Conservation (phyloP, 2,329 filamentous ascomycete species). For the Aspergillus sojae region DNA sequence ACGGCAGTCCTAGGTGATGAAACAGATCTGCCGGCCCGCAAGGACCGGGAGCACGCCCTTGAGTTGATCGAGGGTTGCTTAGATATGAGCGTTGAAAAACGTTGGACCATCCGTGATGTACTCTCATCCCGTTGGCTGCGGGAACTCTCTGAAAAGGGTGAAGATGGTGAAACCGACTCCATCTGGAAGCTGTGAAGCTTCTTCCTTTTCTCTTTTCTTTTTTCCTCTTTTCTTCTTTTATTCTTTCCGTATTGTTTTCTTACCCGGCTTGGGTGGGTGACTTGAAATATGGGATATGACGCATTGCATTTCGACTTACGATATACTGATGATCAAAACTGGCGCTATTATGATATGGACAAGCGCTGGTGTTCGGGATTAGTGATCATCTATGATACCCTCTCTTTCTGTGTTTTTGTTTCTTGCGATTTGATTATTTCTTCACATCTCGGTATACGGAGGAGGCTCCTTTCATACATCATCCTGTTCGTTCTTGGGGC, state of each 20-base stretch:
- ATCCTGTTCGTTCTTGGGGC: not conserved
- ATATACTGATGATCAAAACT: constrained; percentile 23
- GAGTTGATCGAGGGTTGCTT: constrained; percentile 64
- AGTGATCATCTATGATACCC: constrained; percentile 36
- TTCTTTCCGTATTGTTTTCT: constrained; percentile 10
- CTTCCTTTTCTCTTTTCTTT: not conserved
- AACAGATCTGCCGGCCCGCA: constrained; percentile 35
- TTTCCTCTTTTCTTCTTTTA: constrained; percentile 9
- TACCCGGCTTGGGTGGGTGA: not conserved
- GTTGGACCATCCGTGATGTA: constrained; percentile 61
- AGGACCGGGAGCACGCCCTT: constrained; percentile 53
- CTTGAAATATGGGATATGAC: constrained; percentile 1
- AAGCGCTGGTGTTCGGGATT: constrained; percentile 28
- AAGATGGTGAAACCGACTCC: constrained; percentile 34
- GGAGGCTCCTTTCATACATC: constrained; percentile 4
- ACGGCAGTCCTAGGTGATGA: constrained; percentile 52
- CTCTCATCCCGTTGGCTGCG: constrained; percentile 60
- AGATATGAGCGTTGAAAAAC: constrained; percentile 55
- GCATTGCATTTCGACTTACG: constrained; percentile 12
- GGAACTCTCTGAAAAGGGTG: constrained; percentile 37
- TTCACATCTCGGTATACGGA: constrained; percentile 9
- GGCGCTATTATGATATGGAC: constrained; percentile 21
- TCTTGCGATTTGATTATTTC: constrained; percentile 1
- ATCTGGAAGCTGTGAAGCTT: constrained; percentile 40
- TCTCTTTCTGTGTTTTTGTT: constrained; percentile 17